A percentile compares a stretch with the other conserved stretches of the same genome.
Evolutionary conservation across 78 protist species (phyloP).

Genomic region (Dictyostelium firmibasis): DNA sequence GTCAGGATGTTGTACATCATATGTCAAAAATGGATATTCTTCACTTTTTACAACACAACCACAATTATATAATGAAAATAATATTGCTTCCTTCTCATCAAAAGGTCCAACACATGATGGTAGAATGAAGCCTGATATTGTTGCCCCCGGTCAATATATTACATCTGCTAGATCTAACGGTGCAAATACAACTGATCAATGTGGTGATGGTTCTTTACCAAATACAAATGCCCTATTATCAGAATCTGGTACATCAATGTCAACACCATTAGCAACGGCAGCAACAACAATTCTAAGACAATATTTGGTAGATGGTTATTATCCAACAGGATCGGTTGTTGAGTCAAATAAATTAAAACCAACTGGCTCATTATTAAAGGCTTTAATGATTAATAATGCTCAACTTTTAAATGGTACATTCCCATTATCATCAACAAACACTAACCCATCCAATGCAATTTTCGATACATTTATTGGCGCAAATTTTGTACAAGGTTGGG

Average conservation of each 20-base stretch:
- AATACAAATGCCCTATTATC: constrained; percentile 3
- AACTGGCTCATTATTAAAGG: constrained; percentile 77
- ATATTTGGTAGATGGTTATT: constrained; percentile 76
- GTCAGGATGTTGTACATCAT: not conserved
- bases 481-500: constrained; percentile 67
- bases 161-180: constrained; percentile 63
- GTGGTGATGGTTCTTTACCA: constrained; percentile 35
- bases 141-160: constrained; percentile 80
- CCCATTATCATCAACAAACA: not conserved
- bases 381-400: constrained; percentile 83
- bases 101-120: constrained; percentile 85
- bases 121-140: constrained; percentile 87
- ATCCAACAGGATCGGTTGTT: constrained; percentile 47
- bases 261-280: constrained; percentile 86
- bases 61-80: constrained; percentile 12
- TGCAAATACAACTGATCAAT: constrained; percentile 5
- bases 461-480: constrained; percentile 21
- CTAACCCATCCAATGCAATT: not conserved
- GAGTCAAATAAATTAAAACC: constrained; percentile 7
- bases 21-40: not conserved
- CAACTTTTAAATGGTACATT: constrained; percentile 59
- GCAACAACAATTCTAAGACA: constrained; percentile 80
- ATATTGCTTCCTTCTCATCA: constrained; percentile 59
- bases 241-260: constrained; percentile 88
- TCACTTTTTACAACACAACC: not conserved